Conservation (phyloP, 768 basidiomycete genomes). For the Leucocoprinus birnbaumii region DNA sequence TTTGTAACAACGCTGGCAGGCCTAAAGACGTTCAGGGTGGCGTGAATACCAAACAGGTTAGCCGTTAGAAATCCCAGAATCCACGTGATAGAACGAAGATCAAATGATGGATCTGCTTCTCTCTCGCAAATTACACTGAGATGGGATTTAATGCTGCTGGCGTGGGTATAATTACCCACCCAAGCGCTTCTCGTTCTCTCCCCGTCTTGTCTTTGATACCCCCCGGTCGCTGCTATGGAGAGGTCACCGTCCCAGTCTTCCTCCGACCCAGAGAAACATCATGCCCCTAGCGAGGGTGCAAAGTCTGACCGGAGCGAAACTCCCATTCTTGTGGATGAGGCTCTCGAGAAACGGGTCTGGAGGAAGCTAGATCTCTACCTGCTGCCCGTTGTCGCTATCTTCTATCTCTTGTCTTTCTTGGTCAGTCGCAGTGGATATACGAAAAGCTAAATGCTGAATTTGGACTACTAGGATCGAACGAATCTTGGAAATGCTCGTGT, state of each 20-base stretch:
- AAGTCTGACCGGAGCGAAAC: slow-evolving; percentile 17
- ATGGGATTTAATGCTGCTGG: neutral
- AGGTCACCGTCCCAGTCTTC: slow-evolving; percentile 20
- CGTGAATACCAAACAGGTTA: too few relatives aligned
- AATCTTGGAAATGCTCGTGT: slow-evolving; percentile 62
- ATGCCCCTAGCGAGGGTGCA: slow-evolving; percentile 17
- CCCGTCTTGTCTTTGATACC: neutral
- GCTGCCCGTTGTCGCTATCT: slow-evolving; percentile 45
- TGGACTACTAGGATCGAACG: slow-evolving; percentile 40
- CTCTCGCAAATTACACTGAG: neutral
- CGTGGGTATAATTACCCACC: slow-evolving; percentile 5
- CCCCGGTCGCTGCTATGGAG: slow-evolving; percentile 18
- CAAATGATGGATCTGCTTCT: too few relatives aligned
- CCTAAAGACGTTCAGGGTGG: too few relatives aligned
- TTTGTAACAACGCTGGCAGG: too few relatives aligned
- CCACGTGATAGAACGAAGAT: too few relatives aligned
- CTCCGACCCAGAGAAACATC: slow-evolving; percentile 27
- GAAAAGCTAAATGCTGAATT: neutral
- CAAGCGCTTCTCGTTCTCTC: neutral
- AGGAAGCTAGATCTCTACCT: slow-evolving; percentile 47
- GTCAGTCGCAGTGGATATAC: slow-evolving; percentile 26
- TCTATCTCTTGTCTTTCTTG: slow-evolving; percentile 52
- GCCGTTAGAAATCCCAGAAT: too few relatives aligned
- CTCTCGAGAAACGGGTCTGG: slow-evolving; percentile 41
- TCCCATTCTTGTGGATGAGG: slow-evolving; percentile 20